Conservation (phyloP, 1,284 basidiomycete genomes). For the Boletellus sp. region DNA sequence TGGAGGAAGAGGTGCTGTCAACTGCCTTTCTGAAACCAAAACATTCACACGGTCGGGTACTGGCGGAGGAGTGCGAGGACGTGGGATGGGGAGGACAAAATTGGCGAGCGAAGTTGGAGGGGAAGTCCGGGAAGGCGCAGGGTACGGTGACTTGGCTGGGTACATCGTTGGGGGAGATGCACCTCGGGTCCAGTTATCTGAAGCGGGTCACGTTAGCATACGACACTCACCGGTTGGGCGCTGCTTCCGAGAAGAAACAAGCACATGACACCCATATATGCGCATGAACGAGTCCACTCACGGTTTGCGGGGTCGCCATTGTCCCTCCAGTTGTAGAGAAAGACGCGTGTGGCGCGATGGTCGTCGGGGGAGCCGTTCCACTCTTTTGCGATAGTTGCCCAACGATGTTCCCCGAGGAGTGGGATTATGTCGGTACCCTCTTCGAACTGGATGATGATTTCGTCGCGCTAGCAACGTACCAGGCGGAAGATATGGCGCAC, state of each 20-base stretch:
- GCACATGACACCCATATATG: not conserved
- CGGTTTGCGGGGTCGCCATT: constrained; percentile 31
- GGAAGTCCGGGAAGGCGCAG: constrained; percentile 23
- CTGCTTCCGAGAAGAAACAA: not conserved
- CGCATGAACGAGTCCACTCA: constrained; percentile 12
- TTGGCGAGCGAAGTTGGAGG: constrained; percentile 17
- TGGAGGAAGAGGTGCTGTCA: not conserved
- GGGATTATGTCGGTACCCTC: constrained; percentile 24
- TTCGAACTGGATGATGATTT: constrained; percentile 30
- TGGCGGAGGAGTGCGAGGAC: not conserved
- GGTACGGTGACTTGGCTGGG: constrained; percentile 28
- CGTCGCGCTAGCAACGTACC: constrained; percentile 22
- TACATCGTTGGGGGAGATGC: constrained; percentile 3
- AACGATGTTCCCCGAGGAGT: constrained; percentile 29
- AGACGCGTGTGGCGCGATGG: constrained; percentile 19
- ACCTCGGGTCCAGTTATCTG: constrained; percentile 27
- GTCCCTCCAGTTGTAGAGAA: constrained; percentile 32
- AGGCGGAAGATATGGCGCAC: not conserved
- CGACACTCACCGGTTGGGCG: not conserved
- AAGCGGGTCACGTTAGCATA: not conserved
- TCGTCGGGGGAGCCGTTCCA: constrained; percentile 9
- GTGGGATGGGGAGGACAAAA: constrained; percentile 28
- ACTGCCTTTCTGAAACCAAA: not conserved
- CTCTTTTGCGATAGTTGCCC: constrained; percentile 13
- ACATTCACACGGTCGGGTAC: not conserved